Evolutionary conservation across 306 rosid genomes (phyloP), one percentile per base, ranked within the genome.

Genomic region (Crotalaria pallida): DNA sequence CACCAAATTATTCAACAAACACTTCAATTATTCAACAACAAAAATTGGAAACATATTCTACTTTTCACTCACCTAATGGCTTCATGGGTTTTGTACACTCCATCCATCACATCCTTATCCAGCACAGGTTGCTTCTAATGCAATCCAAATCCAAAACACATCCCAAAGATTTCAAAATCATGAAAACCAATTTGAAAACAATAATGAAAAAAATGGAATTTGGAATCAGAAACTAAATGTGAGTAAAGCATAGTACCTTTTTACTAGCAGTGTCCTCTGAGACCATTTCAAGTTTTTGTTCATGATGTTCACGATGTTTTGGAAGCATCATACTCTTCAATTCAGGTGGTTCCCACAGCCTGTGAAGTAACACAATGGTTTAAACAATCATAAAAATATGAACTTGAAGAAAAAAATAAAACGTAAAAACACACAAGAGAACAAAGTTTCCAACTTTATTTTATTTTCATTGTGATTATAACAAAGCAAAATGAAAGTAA

Each of bases 61-160:
- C 52, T 22, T 53, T 58, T 44, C 71, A 90, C 98, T 90, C 87
- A 94, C 98, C 84, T 87, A 77, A 94, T 88, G 49, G 99, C 90
- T 76, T 87, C 92, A 58, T 94, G 95, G 40, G 96, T 88, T 74
- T 67, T 94, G 84, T 85, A 72, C 74, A 94, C 84, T 63, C 88
- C 88, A 19, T 53, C 57, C 81, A 86, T 77, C 19, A 83, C 85
- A 49, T 86, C 92, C 83, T 79, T 74, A 31, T 31, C 36, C 36
- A 31, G 36, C 36, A 31, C 6, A 38, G 85, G 87, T 67, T 83
- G 83, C 83, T 84, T 87, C 90, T 87, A 77, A 70, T 22, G 8
- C 36, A 44, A 68, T 62, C 16, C 65, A 49, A 76, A 57, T 2
- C 10, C 15, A 5, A 3, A 65, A 69, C 3, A 31, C 8, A n/a